Evolutionary conservation across 331 rosid genomes (phyloP).

Genomic region (Quercus phellos): DNA sequence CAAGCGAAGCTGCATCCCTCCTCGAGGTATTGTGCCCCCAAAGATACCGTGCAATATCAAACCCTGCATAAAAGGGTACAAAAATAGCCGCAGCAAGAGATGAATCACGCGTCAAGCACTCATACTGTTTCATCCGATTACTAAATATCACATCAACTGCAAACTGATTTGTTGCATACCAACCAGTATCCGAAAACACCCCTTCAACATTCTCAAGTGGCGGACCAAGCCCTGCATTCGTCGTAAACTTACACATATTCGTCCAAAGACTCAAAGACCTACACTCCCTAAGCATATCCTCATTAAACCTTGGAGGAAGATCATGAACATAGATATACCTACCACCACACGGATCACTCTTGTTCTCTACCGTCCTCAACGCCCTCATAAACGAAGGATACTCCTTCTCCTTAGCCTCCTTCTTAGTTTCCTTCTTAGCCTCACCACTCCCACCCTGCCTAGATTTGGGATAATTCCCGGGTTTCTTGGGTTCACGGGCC

Average conservation of each 20-base stretch:
- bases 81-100: constrained; percentile 76
- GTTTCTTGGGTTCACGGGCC: too few relatives aligned
- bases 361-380: constrained; percentile 57
- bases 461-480: too few relatives aligned
- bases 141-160: constrained; percentile 81
- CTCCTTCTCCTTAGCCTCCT: neutral
- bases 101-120: constrained; percentile 76
- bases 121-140: constrained; percentile 87
- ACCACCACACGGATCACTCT: constrained; percentile 96
- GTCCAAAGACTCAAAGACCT: constrained; percentile 77
- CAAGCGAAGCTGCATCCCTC: constrained; percentile 86
- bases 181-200: constrained; percentile 65
- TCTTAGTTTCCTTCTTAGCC: too few relatives aligned
- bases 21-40: constrained; percentile 74
- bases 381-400: constrained; percentile 67
- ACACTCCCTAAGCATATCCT: constrained; percentile 87
- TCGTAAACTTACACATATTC: constrained; percentile 86
- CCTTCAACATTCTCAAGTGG: constrained; percentile 86
- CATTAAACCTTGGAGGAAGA: constrained; percentile 79
- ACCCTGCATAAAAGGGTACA: constrained; percentile 91
- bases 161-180: constrained; percentile 92
- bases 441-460: too few relatives aligned
- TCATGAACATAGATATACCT: constrained; percentile 80
- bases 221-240: constrained; percentile 86
- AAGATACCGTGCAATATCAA: constrained; percentile 78